These are phyloP conservation scores for Diplodia seriata DNA, from an alignment of 2,329 filamentous ascomycete species.

Conservation along the genomic window DNA sequence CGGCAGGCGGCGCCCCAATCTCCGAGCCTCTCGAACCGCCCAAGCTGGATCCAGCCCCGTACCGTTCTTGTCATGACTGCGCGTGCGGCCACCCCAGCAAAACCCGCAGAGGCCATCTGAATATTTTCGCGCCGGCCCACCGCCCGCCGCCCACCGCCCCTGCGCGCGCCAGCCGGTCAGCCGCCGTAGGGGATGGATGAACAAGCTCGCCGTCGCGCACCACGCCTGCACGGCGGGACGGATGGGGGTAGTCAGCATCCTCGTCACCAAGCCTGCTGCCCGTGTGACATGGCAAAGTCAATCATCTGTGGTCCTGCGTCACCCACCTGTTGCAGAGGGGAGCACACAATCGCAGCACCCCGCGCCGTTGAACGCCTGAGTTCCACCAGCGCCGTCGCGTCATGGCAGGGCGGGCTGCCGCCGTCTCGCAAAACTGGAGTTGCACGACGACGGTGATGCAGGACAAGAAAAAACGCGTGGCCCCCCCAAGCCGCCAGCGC, in stretches of 20 bases:
- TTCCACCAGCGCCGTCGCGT: neutral
- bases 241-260: conserved; percentile 17
- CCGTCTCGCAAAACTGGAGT: conserved; percentile 28
- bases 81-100: conserved; percentile 7
- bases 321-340: neutral
- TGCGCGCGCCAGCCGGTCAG: neutral
- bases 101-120: conserved; percentile 19
- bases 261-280: conserved; percentile 4
- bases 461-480: conserved; percentile 19
- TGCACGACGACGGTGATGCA: conserved; percentile 24
- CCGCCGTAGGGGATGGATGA: conserved; percentile 23
- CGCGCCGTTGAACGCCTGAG: conserved; percentile 18
- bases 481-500: conserved; percentile 23
- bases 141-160: conserved; percentile 21
- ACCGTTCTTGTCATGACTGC: neutral
- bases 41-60: neutral
- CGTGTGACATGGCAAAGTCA: conserved; percentile 10
- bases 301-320: conserved; percentile 7
- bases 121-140: conserved; percentile 28
- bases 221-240: neutral
- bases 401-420: neutral
- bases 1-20: conserved; percentile 21
- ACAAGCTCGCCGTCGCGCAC: conserved; percentile 17
- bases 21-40: conserved; percentile 16
- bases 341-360: conserved; percentile 7